Evolutionary conservation across 1,284 basidiomycete genomes (phyloP).

Genomic region (Amylostereum areolatum): DNA sequence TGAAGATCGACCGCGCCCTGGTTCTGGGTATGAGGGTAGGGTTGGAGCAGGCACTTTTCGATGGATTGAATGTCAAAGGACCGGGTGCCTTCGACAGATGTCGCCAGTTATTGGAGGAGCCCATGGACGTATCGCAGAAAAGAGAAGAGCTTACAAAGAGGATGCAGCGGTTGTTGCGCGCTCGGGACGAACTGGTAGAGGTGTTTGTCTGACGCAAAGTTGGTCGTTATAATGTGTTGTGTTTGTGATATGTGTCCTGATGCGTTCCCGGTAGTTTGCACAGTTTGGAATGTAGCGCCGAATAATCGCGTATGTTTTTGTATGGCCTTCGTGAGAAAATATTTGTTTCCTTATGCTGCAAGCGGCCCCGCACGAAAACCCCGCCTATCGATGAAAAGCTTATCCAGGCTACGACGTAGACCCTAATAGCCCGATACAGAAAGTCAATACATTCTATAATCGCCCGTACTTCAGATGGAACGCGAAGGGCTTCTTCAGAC

Average conservation of each 20-base stretch:
- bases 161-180: conserved; percentile 44
- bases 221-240: not conserved
- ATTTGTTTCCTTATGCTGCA: no score
- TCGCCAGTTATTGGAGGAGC: conserved; percentile 50
- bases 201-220: conserved; percentile 9
- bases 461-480: no score
- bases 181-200: conserved; percentile 39
- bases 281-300: no score
- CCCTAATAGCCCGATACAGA: no score
- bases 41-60: conserved; percentile 38
- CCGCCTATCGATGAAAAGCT: no score
- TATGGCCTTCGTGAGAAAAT: no score
- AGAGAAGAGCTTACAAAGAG: conserved; percentile 49
- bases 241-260: not conserved
- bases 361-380: no score
- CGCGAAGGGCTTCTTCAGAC: no score
- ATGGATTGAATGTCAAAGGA: conserved; percentile 39
- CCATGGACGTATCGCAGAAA: conserved; percentile 33
- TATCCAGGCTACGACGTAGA: no score
- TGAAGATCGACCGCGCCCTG: conserved; percentile 59
- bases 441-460: no score
- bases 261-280: no score
- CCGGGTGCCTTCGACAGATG: conserved; percentile 43
- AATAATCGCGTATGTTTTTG: no score
- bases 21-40: conserved; percentile 35